These are phyloP conservation scores for Termitomyces sp. DNA, from an alignment of 768 basidiomycete genomes.

Conservation along the genomic window DNA sequence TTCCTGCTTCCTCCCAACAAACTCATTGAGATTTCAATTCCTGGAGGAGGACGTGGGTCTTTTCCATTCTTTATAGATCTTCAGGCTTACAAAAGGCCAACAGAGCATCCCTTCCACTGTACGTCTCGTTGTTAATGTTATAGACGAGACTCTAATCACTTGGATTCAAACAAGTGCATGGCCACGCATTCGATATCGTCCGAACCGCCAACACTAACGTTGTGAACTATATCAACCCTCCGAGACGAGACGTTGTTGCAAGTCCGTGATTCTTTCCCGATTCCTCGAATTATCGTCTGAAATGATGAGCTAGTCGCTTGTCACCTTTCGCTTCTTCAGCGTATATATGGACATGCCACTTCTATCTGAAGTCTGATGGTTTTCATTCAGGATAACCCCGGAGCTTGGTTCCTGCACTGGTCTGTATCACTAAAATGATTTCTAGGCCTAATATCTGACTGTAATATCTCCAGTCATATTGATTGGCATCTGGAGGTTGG, in stretches of 20 bases:
- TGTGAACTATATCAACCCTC: slow-evolving; percentile 13
- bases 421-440: slow-evolving; percentile 1
- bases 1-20: not conserved
- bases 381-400: slow-evolving; percentile 38
- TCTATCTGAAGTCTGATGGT: not conserved
- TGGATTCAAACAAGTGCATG: slow-evolving; percentile 17
- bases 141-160: not conserved
- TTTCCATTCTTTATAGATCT: not conserved
- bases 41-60: slow-evolving; percentile 26
- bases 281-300: not conserved
- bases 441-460: not conserved
- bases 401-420: slow-evolving; percentile 50
- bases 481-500: slow-evolving; percentile 32
- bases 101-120: slow-evolving; percentile 26
- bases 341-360: slow-evolving; percentile 7
- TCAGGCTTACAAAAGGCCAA: not conserved
- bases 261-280: not conserved
- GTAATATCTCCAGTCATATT: slow-evolving; percentile 20
- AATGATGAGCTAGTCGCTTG: slow-evolving; percentile 17
- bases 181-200: slow-evolving; percentile 24
- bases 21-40: slow-evolving; percentile 16
- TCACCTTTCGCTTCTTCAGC: slow-evolving; percentile 27
- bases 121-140: not conserved
- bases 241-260: not conserved
- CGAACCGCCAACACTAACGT: slow-evolving; percentile 16